phyloP scores from a whole-genome alignment of 306 rosid species.

The Quercus bicolor region DNA sequence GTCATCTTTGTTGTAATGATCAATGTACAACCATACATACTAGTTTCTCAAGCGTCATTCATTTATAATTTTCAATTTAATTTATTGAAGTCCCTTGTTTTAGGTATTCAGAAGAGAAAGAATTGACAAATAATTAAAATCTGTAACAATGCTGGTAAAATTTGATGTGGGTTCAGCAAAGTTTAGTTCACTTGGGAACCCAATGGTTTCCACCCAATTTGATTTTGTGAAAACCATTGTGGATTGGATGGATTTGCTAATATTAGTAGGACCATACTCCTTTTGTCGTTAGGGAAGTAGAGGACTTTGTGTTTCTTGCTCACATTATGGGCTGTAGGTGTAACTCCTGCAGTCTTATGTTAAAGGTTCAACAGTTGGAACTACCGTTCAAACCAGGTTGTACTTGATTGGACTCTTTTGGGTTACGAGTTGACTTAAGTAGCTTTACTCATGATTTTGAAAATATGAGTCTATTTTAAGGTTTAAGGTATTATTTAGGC shows the following conservation, averaged over 20 bases:
- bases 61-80: too few species aligned
- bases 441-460: not conserved
- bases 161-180: not conserved
- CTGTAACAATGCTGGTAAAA: too few species aligned
- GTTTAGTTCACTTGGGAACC: not conserved
- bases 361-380: not conserved
- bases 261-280: not conserved
- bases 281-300: not conserved
- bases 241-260: not conserved
- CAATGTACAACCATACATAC: too few species aligned
- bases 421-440: not conserved
- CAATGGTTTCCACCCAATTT: not conserved
- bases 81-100: too few species aligned
- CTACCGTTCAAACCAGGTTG: not conserved
- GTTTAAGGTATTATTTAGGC: not conserved
- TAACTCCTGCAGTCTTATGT: not conserved
- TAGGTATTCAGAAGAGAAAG: too few species aligned
- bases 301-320: not conserved
- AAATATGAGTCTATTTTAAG: not conserved
- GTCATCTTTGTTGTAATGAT: too few species aligned
- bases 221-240: not conserved
- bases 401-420: not conserved
- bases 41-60: too few species aligned
- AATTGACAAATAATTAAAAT: too few species aligned
- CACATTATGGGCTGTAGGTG: not conserved